phyloP scores from a whole-genome alignment of 1,284 basidiomycete genomes.

The Trametes sp. region DNA sequence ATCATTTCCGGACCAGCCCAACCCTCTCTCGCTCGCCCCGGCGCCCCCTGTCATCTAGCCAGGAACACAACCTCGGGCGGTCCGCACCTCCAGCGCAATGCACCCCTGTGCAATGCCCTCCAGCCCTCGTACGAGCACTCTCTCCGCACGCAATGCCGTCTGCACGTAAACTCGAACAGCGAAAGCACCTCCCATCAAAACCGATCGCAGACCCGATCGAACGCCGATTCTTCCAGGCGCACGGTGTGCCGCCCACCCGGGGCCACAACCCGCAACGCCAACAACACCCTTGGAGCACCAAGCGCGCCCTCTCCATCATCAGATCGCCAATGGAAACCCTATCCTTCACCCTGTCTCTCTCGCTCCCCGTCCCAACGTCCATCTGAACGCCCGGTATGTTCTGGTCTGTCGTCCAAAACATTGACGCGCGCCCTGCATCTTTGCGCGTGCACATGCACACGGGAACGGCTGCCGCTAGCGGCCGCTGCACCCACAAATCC shows the following conservation, averaged over 20 bases:
- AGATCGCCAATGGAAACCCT: background rate
- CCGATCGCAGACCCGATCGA: background rate
- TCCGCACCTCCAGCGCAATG: background rate
- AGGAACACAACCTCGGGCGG: background rate
- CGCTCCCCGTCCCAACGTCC: background rate
- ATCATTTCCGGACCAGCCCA: conserved; percentile 4
- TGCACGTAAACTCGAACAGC: background rate
- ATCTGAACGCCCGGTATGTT: background rate
- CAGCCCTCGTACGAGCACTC: too few species aligned
- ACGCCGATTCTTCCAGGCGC: background rate
- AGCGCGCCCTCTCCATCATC: background rate
- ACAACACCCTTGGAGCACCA: background rate
- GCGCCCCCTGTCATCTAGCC: background rate
- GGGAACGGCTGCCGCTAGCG: too few species aligned
- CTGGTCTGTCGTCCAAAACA: background rate
- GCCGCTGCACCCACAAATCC: background rate
- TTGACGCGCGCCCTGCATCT: background rate
- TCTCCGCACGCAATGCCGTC: background rate
- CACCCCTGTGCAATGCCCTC: background rate
- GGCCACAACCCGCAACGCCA: background rate
- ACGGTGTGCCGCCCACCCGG: background rate
- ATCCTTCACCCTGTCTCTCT: background rate
- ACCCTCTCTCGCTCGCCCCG: background rate
- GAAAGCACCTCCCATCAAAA: background rate
- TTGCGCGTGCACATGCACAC: background rate